These are phyloP conservation scores for Hypoxylon sp. DNA, from an alignment of 2,329 filamentous ascomycete species.

Conservation along the genomic window DNA sequence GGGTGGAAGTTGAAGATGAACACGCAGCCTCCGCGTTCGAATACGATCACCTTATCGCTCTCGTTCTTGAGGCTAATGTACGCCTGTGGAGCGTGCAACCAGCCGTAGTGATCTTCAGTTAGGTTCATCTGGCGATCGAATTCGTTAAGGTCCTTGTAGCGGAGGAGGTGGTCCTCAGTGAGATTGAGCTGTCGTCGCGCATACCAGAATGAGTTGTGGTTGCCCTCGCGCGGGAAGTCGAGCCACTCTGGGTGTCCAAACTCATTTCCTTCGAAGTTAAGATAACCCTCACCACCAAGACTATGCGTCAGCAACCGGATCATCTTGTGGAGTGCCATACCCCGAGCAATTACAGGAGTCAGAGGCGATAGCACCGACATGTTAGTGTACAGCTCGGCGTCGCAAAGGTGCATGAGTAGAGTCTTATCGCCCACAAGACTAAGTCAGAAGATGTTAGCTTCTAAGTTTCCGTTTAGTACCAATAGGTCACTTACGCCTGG, in stretches of 20 bases:
- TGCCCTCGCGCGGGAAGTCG: conserved; percentile 95
- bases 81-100: conserved; percentile 87
- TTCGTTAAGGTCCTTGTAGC: conserved; percentile 92
- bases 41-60: conserved; percentile 92
- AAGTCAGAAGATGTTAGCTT: conserved; percentile 46
- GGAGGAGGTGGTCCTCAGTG: conserved; percentile 85
- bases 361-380: conserved; percentile 91
- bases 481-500: conserved; percentile 80
- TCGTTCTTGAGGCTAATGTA: conserved; percentile 97
- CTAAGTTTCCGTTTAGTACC: not conserved
- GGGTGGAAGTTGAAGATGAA: conserved; percentile 98
- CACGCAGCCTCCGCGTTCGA: conserved; percentile 89
- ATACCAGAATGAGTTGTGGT: conserved; percentile 94
- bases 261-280: conserved; percentile 99
- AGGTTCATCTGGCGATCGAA: conserved; percentile 95
- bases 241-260: conserved; percentile 99
- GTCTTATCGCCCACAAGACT: conserved; percentile 97
- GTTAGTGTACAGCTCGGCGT: conserved; percentile 97
- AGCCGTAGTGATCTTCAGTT: conserved; percentile 89
- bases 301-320: conserved; percentile 93
- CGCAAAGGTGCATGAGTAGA: conserved; percentile 97
- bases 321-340: conserved; percentile 96
- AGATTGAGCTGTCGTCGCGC: conserved; percentile 94
- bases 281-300: conserved; percentile 94
- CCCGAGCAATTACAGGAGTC: conserved; percentile 89